Evolutionary conservation across 768 basidiomycete species (phyloP).

Genomic region (Gyrodon lividus): DNA sequence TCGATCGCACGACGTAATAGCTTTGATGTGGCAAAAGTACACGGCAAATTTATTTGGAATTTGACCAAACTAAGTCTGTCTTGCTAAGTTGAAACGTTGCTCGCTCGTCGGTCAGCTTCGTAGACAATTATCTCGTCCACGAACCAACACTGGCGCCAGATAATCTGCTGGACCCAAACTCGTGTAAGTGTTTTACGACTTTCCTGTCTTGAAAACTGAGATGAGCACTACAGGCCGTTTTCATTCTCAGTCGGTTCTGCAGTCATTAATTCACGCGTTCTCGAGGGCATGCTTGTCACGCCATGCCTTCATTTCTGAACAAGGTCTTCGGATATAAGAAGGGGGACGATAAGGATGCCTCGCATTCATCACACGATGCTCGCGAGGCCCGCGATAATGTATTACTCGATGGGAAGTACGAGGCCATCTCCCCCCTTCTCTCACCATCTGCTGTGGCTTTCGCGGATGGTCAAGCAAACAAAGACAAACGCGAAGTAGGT

Average conservation of each 20-base stretch:
- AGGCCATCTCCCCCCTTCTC: conserved; percentile 54
- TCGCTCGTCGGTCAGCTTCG: background rate
- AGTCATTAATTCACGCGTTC: conserved; percentile 11
- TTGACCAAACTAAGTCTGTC: no score
- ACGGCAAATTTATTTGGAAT: no score
- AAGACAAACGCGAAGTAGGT: conserved; percentile 41
- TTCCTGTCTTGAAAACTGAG: background rate
- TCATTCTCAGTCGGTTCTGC: conserved; percentile 5
- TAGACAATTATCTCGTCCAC: background rate
- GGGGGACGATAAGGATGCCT: conserved; percentile 48
- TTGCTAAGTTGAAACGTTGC: no score
- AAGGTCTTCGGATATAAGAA: conserved; percentile 78
- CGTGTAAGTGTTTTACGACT: background rate
- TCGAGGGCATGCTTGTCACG: conserved; percentile 17
- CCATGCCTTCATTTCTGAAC: conserved; percentile 67
- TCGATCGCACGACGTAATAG: no score
- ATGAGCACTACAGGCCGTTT: background rate
- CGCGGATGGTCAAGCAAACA: conserved; percentile 20
- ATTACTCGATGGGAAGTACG: conserved; percentile 73
- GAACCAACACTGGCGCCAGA: background rate
- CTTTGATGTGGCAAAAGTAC: background rate
- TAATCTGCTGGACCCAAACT: background rate
- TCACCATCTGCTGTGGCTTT: conserved; percentile 34
- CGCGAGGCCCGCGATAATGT: conserved; percentile 42
- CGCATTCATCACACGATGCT: conserved; percentile 30